Evolutionary conservation across 208 protist genomes (phyloP), one percentile per base, ranked within the genome.

Genomic region (Trypanosoma brucei): DNA sequence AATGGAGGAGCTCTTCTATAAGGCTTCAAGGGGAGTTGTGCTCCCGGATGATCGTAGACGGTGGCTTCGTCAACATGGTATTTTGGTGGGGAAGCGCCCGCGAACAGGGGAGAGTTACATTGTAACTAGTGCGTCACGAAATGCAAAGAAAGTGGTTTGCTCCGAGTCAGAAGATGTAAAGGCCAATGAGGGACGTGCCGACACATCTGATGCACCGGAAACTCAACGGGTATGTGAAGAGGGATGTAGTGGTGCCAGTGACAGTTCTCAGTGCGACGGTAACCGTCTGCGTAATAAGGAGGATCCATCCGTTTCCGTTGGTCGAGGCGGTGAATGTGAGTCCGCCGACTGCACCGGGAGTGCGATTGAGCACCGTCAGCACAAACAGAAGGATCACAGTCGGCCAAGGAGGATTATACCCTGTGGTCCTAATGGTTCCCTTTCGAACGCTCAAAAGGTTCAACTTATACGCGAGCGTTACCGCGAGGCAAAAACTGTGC

Each of bases 1-100:
- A 67, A 83, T 93, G 36, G 84, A 93, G 78, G 90, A 96, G 70
- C 67, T 93, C 3, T 91, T 89, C 62, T 93, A 93, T 70, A 85
- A 88, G 65, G 86, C 83, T 22, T 74, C 90, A 31, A 77, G 87
- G 30, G 90, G 90, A 8, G 83, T 79, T 7, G 62, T 78, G 50
- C 62, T 96, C 9, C 79, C 84, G 2, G 83, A 89, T 51, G 90
- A 96, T 59, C 78, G 80, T 3, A 77, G 85, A 3, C 78, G 85
- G 13, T 96, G 86, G 87, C 70, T 96, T 81, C 70, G 75, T 57
- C 83, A 87, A 58, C 81, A 93, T 59, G 88, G 88, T 57, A 76
- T 94, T 57, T 59, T 81, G 14, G 81, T 94, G 31, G 59, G 76
- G 48, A 91, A 91, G 69, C 80, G 79, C 0, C 66, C 74, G 30